Evolutionary conservation across 441 rosid species (phyloP).

Genomic region (Croton laevigatus): DNA sequence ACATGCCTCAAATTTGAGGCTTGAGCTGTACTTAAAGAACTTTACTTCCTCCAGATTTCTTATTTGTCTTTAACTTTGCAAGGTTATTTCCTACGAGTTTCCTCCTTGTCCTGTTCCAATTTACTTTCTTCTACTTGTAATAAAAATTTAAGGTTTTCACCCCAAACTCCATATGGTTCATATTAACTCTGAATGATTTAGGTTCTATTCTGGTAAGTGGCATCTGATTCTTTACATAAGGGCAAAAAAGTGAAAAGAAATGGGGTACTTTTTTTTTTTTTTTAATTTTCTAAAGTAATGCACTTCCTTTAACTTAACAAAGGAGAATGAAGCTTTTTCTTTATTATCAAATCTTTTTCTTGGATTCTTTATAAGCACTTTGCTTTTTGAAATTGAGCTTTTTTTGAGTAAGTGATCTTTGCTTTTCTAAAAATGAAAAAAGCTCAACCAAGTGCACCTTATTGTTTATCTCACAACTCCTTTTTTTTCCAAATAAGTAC

Average conservation of each 20-base stretch:
- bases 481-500: neutral
- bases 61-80: neutral
- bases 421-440: constrained; percentile 7
- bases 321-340: constrained; percentile 8
- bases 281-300: neutral
- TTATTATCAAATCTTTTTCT: constrained; percentile 14
- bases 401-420: neutral
- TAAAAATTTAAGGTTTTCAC: neutral
- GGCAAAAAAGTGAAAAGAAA: neutral
- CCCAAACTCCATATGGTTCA: neutral
- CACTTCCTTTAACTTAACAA: constrained; percentile 7
- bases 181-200: neutral
- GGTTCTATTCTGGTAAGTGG: neutral
- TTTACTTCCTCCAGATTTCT: neutral
- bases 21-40: neutral
- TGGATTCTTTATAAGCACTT: constrained; percentile 21
- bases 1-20: neutral
- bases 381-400: constrained; percentile 10
- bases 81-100: neutral
- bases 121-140: constrained; percentile 2
- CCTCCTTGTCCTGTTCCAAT: neutral
- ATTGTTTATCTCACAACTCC: neutral
- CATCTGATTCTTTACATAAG: constrained; percentile 12
- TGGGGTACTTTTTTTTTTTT: neutral
- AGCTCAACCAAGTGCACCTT: constrained; percentile 5